Percentiles rank a stretch among this genome's conserved stretches.
Evolutionary conservation across 345 rosid genomes (phyloP).

Genomic region (Citrus reticulata): DNA sequence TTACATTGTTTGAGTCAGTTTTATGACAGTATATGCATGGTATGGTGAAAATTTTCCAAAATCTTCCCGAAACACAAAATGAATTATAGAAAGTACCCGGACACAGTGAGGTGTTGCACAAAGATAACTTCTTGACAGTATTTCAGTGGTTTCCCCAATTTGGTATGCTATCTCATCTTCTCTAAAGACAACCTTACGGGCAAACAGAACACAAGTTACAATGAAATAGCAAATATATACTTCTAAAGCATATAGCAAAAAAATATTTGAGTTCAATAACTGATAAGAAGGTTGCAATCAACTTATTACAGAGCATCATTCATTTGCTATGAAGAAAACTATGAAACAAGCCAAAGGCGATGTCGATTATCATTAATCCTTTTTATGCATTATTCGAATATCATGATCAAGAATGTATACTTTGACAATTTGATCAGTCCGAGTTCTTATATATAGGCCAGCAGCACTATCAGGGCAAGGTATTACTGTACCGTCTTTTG

Average conservation of each 20-base stretch:
- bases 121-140: constrained; percentile 75
- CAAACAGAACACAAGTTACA: neutral
- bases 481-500: constrained; percentile 61
- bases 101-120: constrained; percentile 97
- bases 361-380: neutral
- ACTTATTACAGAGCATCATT: neutral
- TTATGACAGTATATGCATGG: neutral
- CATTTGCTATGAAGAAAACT: neutral
- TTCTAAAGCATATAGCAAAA: neutral
- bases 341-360: neutral
- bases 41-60: neutral
- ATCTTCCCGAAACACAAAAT: neutral
- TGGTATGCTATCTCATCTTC: constrained; percentile 93
- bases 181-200: constrained; percentile 62
- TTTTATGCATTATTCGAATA: constrained; percentile 10
- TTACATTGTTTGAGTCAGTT: neutral
- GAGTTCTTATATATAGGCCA: constrained; percentile 85
- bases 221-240: neutral
- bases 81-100: constrained; percentile 44
- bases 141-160: constrained; percentile 88
- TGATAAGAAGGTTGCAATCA: neutral
- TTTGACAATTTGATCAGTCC: constrained; percentile 73
- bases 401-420: constrained; percentile 39
- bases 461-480: constrained; percentile 81
- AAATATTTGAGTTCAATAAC: neutral